Base-by-base conservation (phyloP, 805 yeast genomes). In the Saccharomycopsis javanensis region DNA sequence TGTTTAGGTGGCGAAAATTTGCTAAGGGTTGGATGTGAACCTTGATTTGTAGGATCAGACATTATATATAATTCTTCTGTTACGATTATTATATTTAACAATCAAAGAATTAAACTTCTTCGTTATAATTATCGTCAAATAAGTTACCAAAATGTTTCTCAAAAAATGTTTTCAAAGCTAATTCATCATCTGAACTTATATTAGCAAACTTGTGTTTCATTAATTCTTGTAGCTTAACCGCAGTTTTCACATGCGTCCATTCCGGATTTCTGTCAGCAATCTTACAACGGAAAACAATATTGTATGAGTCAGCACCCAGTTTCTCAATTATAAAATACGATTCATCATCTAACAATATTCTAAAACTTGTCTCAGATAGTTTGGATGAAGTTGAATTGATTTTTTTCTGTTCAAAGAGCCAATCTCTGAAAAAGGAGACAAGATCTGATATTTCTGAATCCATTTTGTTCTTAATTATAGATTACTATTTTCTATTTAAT, bases 341-440 rank as follows among this genome's bases (percentile, higher is more conserved):
- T 15, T 51, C 45, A 37, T 53, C 46, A 34, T 58, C 55, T 15
- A 56, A 28, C 11, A 18, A 15, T 20, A 58, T 15, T 18, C 18
- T 23, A 6, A 54, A 53, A 16, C 56, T 37, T 5, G 11, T 3
- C n/a, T 53, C 38, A 27, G 42, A 30, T 8, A 16, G 33, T 16
- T 35, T 31, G 5, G 33, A 18, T 13, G 46, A 28, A 18, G 55
- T 56, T 20, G 59, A 53, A 27, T 59, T 59, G 25, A 59, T 33
- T 8, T 48, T 46, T 25, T 23, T 37, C 11, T 16, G 46, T 11
- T 30, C 16, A 51, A 34, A 56, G 8, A 57, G 33, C 61, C 61
- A 59, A 42, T 59, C 61, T 37, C 57, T 48, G 30, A 58, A 56
- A 27, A 34, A 35, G 10, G 38, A 34, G 16, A 42, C 38, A 18